These are phyloP conservation scores for Haplographium delicatum DNA, from an alignment of 495 filamentous ascomycete genomes.

Conservation along the genomic window DNA sequence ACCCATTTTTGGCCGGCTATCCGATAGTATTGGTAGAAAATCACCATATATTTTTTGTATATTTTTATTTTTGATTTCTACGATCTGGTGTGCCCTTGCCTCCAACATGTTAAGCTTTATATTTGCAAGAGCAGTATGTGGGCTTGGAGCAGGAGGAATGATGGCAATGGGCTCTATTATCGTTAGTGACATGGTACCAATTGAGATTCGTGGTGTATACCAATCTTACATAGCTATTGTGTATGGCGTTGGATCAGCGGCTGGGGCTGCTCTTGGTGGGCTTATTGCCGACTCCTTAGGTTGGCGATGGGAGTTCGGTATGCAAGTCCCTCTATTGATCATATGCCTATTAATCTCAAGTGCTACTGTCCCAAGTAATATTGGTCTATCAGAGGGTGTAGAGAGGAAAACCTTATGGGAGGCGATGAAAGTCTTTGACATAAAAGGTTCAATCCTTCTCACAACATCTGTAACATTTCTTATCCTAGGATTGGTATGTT, in stretches of 20 bases:
- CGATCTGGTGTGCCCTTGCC: slow-evolving; percentile 68
- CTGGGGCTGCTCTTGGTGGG: slow-evolving; percentile 69
- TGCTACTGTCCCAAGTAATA: slow-evolving; percentile 52
- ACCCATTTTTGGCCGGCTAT: slow-evolving; percentile 66
- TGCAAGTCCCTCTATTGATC: slow-evolving; percentile 63
- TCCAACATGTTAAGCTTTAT: slow-evolving; percentile 69
- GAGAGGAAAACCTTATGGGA: slow-evolving; percentile 46
- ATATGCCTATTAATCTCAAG: slow-evolving; percentile 52
- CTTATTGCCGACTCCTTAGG: slow-evolving; percentile 67
- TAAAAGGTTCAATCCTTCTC: slow-evolving; percentile 59
- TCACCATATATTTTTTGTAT: slow-evolving; percentile 61
- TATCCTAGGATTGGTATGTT: slow-evolving; percentile 61
- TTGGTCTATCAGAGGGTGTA: slow-evolving; percentile 50
- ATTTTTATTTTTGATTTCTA: slow-evolving; percentile 58
- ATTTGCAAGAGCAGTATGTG: slow-evolving; percentile 64
- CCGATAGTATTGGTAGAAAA: slow-evolving; percentile 69
- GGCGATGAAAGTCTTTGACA: slow-evolving; percentile 62
- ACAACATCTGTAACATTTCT: slow-evolving; percentile 59
- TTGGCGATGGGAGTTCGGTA: slow-evolving; percentile 59
- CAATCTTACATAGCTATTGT: slow-evolving; percentile 73
- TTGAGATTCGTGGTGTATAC: slow-evolving; percentile 66
- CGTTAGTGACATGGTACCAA: slow-evolving; percentile 66
- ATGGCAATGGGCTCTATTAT: slow-evolving; percentile 69
- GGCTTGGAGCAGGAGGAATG: slow-evolving; percentile 68
- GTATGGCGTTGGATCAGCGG: slow-evolving; percentile 54